phyloP scores from a whole-genome alignment of 495 filamentous ascomycete genomes.

The Penicillium flavigenum region DNA sequence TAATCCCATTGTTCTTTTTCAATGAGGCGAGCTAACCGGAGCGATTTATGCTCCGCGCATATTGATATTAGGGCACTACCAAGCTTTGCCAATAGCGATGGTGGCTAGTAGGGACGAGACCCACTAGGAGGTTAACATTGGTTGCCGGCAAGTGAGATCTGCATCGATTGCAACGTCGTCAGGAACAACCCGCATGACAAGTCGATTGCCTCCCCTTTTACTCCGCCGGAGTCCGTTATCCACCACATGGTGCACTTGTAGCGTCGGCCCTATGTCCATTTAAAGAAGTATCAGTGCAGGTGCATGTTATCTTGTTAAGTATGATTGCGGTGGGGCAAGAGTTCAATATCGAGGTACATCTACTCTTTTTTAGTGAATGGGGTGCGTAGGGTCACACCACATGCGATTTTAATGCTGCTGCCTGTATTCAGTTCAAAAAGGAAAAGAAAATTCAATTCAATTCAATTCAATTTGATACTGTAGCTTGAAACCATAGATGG shows the following conservation, averaged over 20 bases:
- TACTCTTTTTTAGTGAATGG: not conserved
- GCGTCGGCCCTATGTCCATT: not conserved
- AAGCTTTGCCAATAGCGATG: slow-evolving; percentile 14
- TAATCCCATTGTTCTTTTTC: not conserved
- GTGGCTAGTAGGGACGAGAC: not conserved
- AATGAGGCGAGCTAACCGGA: not conserved
- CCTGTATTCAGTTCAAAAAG: too few species aligned
- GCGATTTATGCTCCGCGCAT: not conserved
- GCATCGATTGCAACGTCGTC: slow-evolving; percentile 19
- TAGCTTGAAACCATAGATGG: too few species aligned
- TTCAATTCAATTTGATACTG: too few species aligned
- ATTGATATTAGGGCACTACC: slow-evolving; percentile 2
- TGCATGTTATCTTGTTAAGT: not conserved
- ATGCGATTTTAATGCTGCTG: not conserved
- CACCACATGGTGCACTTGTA: not conserved
- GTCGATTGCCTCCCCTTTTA: not conserved
- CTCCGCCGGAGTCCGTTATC: slow-evolving; percentile 6
- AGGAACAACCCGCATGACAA: slow-evolving; percentile 21
- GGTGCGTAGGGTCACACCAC: not conserved
- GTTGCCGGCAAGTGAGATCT: slow-evolving; percentile 5
- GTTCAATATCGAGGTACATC: not conserved
- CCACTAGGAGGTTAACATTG: slow-evolving; percentile 7
- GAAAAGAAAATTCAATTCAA: too few species aligned
- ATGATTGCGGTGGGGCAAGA: not conserved
- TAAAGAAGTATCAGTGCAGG: not conserved